These are phyloP conservation scores for Hypoxylon lenormandii DNA, from an alignment of 495 filamentous ascomycete species.

Conservation along the genomic window DNA sequence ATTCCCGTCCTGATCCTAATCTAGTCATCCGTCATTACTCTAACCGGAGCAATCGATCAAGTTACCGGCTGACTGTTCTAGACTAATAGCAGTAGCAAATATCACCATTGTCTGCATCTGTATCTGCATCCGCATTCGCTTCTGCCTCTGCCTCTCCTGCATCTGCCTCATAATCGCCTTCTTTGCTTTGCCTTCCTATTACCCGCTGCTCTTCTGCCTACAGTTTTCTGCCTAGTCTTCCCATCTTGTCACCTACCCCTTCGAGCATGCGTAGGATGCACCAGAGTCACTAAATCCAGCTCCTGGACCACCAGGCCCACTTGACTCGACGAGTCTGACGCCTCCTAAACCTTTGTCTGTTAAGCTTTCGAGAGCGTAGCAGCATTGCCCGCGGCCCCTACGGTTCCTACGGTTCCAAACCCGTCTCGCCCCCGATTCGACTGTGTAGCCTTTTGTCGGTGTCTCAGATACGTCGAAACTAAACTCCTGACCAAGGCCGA, in stretches of 20 bases:
- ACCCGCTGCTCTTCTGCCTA: neutral
- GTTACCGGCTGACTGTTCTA: conserved; percentile 22
- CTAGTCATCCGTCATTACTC: too few relatives aligned
- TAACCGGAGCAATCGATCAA: neutral
- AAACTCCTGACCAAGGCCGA: conserved; percentile 1
- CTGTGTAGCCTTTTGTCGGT: conserved; percentile 35
- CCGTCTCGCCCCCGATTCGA: conserved; percentile 38
- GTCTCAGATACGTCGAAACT: conserved; percentile 8
- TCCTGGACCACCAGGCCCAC: conserved; percentile 28
- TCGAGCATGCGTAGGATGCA: conserved; percentile 40
- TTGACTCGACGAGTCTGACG: conserved; percentile 28
- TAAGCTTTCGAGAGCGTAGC: conserved; percentile 23
- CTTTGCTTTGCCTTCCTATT: conserved; percentile 1
- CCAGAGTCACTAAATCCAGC: conserved; percentile 17
- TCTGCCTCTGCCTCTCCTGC: neutral
- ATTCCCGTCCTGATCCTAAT: conserved; percentile 19
- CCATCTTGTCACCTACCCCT: conserved; percentile 12
- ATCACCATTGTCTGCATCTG: conserved; percentile 24
- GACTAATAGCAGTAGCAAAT: conserved; percentile 16
- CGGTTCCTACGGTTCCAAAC: neutral
- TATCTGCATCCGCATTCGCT: conserved; percentile 2
- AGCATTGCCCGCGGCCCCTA: conserved; percentile 19
- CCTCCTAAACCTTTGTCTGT: conserved; percentile 20
- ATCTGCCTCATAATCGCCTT: conserved; percentile 4
- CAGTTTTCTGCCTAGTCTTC: neutral